Conservation (phyloP, 2,329 filamentous ascomycete species). For the Arachnomyces sp. region DNA sequence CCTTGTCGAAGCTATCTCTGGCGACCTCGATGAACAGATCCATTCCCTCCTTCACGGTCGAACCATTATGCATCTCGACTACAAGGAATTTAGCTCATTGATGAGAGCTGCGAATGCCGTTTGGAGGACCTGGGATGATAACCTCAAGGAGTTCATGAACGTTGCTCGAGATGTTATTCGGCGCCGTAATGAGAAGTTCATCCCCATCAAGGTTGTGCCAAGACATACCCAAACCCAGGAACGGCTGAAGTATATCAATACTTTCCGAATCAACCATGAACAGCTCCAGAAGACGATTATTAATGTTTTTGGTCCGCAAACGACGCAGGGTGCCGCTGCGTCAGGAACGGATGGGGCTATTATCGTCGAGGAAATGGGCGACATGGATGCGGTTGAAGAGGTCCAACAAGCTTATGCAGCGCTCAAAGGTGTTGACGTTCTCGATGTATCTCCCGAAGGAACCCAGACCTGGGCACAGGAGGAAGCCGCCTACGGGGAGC, state of each 20-base stretch:
- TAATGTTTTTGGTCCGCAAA: constrained; percentile 81
- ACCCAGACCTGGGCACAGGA: constrained; percentile 88
- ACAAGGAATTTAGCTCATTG: constrained; percentile 75
- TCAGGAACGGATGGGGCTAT: constrained; percentile 52
- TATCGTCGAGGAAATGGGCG: constrained; percentile 87
- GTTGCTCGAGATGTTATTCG: constrained; percentile 91
- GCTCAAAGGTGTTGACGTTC: constrained; percentile 85
- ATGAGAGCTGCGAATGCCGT: constrained; percentile 79
- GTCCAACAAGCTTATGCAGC: constrained; percentile 91
- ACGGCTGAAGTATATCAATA: constrained; percentile 84
- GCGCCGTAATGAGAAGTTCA: constrained; percentile 93
- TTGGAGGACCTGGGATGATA: constrained; percentile 90
- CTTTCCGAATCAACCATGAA: constrained; percentile 94
- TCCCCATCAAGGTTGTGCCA: constrained; percentile 90
- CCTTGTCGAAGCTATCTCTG: constrained; percentile 94
- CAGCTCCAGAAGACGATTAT: constrained; percentile 94
- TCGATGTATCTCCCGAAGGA: constrained; percentile 84
- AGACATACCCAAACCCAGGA: constrained; percentile 84
- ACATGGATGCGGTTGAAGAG: constrained; percentile 94
- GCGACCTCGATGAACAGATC: constrained; percentile 77
- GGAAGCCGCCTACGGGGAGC: constrained; percentile 93
- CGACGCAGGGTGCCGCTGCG: constrained; percentile 45
- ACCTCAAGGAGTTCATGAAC: constrained; percentile 95
- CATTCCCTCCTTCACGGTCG: constrained; percentile 79
- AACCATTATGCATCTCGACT: constrained; percentile 84